Conservation (phyloP, 1,139 yeast genomes). For the Sugiyamaella xylanicola region DNA sequence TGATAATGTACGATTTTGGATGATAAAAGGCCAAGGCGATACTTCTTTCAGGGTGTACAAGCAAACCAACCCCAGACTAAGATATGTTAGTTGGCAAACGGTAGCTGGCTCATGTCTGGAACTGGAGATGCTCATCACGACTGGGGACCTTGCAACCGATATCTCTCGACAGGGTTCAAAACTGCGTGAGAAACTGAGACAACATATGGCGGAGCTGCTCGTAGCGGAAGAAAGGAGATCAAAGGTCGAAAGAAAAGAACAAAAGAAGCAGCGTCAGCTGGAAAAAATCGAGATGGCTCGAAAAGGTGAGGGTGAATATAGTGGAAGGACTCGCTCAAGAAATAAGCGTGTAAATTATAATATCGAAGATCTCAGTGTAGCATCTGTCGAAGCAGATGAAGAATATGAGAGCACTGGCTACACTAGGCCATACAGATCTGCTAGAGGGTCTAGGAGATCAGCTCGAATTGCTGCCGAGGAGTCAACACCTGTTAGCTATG, state of each 20-base stretch:
- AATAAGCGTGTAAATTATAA: conserved; percentile 40
- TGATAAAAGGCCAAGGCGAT: conserved; percentile 36
- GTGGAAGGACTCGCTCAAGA: conserved; percentile 43
- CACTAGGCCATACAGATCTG: conserved; percentile 1
- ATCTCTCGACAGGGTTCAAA: conserved; percentile 26
- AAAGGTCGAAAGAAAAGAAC: conserved; percentile 32
- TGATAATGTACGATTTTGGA: conserved; percentile 34
- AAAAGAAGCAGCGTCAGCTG: conserved; percentile 30
- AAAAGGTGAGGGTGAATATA: conserved; percentile 39
- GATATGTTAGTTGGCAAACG: conserved; percentile 40
- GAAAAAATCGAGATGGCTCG: conserved; percentile 33
- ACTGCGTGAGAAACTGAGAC: conserved; percentile 29
- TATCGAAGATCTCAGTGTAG: conserved; percentile 28
- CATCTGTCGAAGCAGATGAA: conserved; percentile 27
- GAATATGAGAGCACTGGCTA: conserved; percentile 29
- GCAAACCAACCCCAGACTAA: conserved; percentile 39
- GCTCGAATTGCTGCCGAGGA: conserved; percentile 22
- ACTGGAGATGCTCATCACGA: conserved; percentile 32
- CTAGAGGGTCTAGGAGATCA: conserved; percentile 20
- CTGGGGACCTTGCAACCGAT: conserved; percentile 22
- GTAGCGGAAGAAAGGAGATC: conserved; percentile 37
- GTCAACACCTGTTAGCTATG: conserved; percentile 12
- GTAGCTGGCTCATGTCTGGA: conserved; percentile 39
- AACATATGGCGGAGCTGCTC: conserved; percentile 31
- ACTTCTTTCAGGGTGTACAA: conserved; percentile 41